These are phyloP conservation scores for Chrysoporthe cubensis DNA, from an alignment of 2,329 filamentous ascomycete genomes.

Conservation along the genomic window DNA sequence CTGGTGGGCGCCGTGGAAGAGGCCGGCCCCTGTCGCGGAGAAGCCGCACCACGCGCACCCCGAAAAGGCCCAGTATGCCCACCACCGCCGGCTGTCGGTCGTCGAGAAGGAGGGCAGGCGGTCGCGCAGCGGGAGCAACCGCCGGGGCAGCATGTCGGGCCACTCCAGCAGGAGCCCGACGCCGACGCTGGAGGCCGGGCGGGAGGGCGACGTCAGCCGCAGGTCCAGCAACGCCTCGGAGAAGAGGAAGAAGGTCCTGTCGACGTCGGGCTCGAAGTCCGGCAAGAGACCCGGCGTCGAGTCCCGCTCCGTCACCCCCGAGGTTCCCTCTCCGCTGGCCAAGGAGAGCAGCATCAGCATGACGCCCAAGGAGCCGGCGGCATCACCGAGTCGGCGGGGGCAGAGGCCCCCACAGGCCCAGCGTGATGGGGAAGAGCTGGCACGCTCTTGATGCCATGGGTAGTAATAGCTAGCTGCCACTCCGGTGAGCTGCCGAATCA, in stretches of 20 bases:
- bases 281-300: conserved; percentile 51
- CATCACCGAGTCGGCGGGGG: conserved; percentile 11
- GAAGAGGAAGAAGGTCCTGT: conserved; percentile 56
- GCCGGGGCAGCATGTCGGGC: conserved; percentile 52
- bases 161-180: conserved; percentile 55
- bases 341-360: conserved; percentile 47
- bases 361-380: conserved; percentile 16
- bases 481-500: neutral
- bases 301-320: conserved; percentile 58
- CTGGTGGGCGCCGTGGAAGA: conserved; percentile 83
- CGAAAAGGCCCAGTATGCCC: conserved; percentile 40
- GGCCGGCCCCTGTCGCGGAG: conserved; percentile 43
- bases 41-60: conserved; percentile 39
- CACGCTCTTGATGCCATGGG: neutral
- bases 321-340: conserved; percentile 57
- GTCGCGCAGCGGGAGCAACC: conserved; percentile 55
- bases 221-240: conserved; percentile 54
- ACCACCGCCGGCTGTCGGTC: conserved; percentile 46
- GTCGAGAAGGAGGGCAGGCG: conserved; percentile 53
- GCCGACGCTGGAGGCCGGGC: conserved; percentile 48
- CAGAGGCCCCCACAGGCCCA: conserved; percentile 23
- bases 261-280: conserved; percentile 35
- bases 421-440: conserved; percentile 4
- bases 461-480: neutral
- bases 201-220: conserved; percentile 45